Base-by-base conservation (phyloP, 169 alveolate genomes). In the Eimeria falciformis region DNA sequence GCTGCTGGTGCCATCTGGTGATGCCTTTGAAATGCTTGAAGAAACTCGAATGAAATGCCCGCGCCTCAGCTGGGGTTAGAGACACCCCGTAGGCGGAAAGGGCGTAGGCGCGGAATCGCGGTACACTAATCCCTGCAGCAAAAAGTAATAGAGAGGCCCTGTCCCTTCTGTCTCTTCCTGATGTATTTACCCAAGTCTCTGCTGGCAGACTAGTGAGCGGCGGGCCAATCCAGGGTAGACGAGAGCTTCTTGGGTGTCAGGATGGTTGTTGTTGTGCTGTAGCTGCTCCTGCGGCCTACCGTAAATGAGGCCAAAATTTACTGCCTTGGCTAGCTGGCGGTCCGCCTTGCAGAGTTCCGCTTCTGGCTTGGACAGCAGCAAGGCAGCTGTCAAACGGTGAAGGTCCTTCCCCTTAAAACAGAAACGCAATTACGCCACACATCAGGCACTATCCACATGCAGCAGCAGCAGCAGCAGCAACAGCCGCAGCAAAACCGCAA, bases 321-420 rank as follows among this genome's bases (percentile, higher is more conserved):
- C 96, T 25, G 98, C 98, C 94, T 96, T 96, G 45, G 98, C 98
- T 71, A 96, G 95, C 89, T 96, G 98, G n/a, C 98, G 93, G 69
- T 96, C 98, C 21, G 94, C 97, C 88, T 96, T 95, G 43, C 94
- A 91, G n/a, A 96, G 90, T 56, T 94, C 95, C 25, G 78, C 37
- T 29, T 95, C 43, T 3, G 71, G 53, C 58, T 91, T 91, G n/a
- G 78, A 29, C 62, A 73, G 45, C 45, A 91, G 73, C 82, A 91
- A n/a, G 0, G 91, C 45, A 2, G 94, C 94, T 40, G 94, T 91
- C 86, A 91, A 25, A 11, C 89, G 66, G 65, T 91, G 94, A 3
- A 91, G 85, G 75, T 91, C 94, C 23, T 33, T 68, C 73, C 4
- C 91, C 91, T 92, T 81, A 65, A 29, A 47, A 25, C 82, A 43